Base-by-base conservation (phyloP, 768 basidiomycete species). In the Podaxis sp. region DNA sequence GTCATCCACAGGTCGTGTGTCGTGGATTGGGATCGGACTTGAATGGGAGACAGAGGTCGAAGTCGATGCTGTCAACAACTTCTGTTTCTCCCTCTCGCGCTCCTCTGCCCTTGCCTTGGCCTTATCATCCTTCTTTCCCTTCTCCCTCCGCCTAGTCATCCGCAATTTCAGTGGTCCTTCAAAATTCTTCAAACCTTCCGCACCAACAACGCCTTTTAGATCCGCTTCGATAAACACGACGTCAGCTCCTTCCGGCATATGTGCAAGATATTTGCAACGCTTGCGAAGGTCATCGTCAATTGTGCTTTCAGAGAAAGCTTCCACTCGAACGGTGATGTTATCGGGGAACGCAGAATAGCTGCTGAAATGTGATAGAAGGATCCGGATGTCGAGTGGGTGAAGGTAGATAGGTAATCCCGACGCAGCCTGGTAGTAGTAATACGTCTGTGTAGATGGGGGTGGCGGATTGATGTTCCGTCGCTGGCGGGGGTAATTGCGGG, bases 351-450 rank as follows among this genome's bases (percentile, higher is more conserved):
- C 82, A 1, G 88, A 76, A 69, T 98, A 98, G 65, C 80, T 82
- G 69, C 82, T 82, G 75, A 88, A 98, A 72, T 96, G 90, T 12
- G 93, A 84, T 48, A 95, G 80, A 26, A 99, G 82, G 64, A 97
- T 94, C 75, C 88, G 90, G 75, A 97, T 98, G 72, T 99, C 96
- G 33, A 99, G 83, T 2, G 96, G 96, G 70, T 97, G 95, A 11
- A 99, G 85, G 80, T 92, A 99, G 67, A 97, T 82, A 10, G 94
- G 91, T 61, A 91, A 81, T 12, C 97, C 97, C 1, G 93, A 91
- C 0, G 93, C 87, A 17, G 95, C 91, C 73, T 99, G 97, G 73
- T 99, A 99, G 75, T 91, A 99, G 72, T 91, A 95, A 76, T 96
- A 99, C 8, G 93, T 90, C 10, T 93, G 90, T 15, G 91, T 90